A percentile compares a stretch with the other conserved stretches of the same genome.
These are phyloP conservation scores for Hypsizygus marmoreus DNA, from an alignment of 768 basidiomycete genomes.

Conservation along the genomic window DNA sequence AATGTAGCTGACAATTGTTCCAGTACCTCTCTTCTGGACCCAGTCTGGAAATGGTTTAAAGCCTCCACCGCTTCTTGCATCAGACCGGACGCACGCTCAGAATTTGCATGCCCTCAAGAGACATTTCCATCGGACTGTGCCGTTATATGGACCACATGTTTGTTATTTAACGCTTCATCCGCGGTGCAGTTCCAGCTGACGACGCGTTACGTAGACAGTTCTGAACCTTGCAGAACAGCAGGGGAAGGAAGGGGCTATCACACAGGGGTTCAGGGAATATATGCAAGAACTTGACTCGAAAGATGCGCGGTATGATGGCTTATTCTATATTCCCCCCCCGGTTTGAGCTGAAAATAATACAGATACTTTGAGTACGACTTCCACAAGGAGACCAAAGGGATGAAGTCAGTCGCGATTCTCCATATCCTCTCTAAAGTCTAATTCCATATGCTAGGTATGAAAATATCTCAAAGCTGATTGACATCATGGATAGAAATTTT, in stretches of 20 bases:
- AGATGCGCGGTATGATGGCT: slow-evolving; percentile 52
- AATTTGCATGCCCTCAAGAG: slow-evolving; percentile 68
- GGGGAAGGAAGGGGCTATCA: slow-evolving; percentile 85
- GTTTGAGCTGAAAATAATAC: not conserved
- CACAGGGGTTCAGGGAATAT: slow-evolving; percentile 74
- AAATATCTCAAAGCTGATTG: slow-evolving; percentile 80
- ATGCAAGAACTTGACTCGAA: slow-evolving; percentile 56
- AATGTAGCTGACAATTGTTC: slow-evolving; percentile 9
- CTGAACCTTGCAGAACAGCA: slow-evolving; percentile 90
- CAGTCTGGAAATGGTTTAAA: slow-evolving; percentile 87
- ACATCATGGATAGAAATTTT: slow-evolving; percentile 71
- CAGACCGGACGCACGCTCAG: slow-evolving; percentile 74
- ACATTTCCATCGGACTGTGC: slow-evolving; percentile 69
- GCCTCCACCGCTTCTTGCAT: slow-evolving; percentile 77
- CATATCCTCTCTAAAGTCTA: not conserved
- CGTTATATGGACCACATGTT: slow-evolving; percentile 80
- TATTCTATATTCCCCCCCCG: not conserved
- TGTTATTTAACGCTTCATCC: slow-evolving; percentile 12
- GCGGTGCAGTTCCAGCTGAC: slow-evolving; percentile 5
- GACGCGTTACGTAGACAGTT: slow-evolving; percentile 59
- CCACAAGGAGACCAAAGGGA: slow-evolving; percentile 89
- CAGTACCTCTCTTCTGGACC: slow-evolving; percentile 93
- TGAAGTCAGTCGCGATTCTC: slow-evolving; percentile 63
- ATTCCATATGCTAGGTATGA: slow-evolving; percentile 64
- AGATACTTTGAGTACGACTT: slow-evolving; percentile 91